These are phyloP conservation scores for Gryganskiella cystojenkinii DNA, from an alignment of 192 early-diverging fungal genomes.

Conservation along the genomic window DNA sequence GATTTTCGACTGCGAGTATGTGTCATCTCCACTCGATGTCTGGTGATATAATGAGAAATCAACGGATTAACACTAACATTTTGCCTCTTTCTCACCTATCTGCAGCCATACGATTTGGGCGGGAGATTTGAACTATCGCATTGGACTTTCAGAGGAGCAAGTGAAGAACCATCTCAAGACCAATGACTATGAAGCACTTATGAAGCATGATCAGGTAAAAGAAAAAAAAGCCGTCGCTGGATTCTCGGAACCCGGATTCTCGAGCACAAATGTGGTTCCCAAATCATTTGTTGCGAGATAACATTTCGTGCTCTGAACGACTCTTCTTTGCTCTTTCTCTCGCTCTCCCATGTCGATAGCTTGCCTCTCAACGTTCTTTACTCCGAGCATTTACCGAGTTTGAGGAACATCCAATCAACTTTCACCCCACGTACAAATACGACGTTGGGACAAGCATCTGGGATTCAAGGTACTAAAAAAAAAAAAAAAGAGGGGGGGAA, in stretches of 20 bases:
- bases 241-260: no score
- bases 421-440: constrained; percentile 95
- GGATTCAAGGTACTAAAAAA: constrained; percentile 83
- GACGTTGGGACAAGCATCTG: constrained; percentile 83
- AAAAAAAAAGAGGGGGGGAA: no score
- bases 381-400: constrained; percentile 87
- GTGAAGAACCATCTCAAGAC: constrained; percentile 66
- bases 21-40: no score
- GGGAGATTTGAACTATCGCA: constrained; percentile 96
- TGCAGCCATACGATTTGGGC: constrained; percentile 87
- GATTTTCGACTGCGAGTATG: constrained; percentile 81
- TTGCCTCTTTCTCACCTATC: background rate
- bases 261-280: no score
- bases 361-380: constrained; percentile 69
- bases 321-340: constrained; percentile 2
- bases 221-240: background rate
- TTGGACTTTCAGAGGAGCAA: constrained; percentile 70
- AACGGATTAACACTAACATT: background rate
- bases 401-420: constrained; percentile 80
- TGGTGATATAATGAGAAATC: no score
- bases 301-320: background rate
- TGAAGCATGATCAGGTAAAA: constrained; percentile 84
- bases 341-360: constrained; percentile 35
- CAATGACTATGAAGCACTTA: constrained; percentile 69
- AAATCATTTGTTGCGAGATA: background rate